Evolutionary conservation across 345 rosid species (phyloP), one percentile per base, ranked within the genome.

Genomic region (Pugionium dolabratum): DNA sequence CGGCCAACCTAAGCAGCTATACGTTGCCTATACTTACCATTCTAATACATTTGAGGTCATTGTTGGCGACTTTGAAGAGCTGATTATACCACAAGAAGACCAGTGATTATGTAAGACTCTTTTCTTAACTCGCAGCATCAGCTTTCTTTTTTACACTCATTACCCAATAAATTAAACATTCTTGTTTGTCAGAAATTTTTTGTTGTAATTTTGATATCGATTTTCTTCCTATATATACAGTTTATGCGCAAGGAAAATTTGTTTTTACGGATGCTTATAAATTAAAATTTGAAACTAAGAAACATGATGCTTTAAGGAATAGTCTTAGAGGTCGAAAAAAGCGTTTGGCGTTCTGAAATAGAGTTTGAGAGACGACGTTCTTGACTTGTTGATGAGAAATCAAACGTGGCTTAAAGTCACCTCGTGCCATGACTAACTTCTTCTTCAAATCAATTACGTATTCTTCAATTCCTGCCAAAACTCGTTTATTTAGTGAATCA

Each of bases 1-100:
- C 0, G 90, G 86, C 18, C 86, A 86, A 59, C 83, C 89, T 6
- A 95, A 91, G 75, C 85, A 85, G 74, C 50, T 95, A 77, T 72
- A 67, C 58, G 77, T 95, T 56, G 87, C 85, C 44, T 95, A 84
- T 70, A 86, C 94, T 39, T 86, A 50, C 33, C 66, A 64, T 11
- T 82, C 90, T 63, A 73, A 70, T n/a, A 50, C 61, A 43, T 87
- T 59, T 9, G 72, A 86, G 96, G 91, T 54, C 10, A 47, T 57
- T 9, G 96, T 87, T 11, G 91, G 81, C 56, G 99, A 90, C 72
- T 84, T 60, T 51, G 84, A 80, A 59, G 93, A 80, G 72, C 45
- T 94, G 85, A 43, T 71, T 52, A 83, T 94, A 67, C 97, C 99
- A 48, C 88, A 77, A 52, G 76, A 73, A 67, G 77, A 66, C 1